phyloP scores from a whole-genome alignment of 164 flowering plant genomes.

The Umbilicus rupestris region DNA sequence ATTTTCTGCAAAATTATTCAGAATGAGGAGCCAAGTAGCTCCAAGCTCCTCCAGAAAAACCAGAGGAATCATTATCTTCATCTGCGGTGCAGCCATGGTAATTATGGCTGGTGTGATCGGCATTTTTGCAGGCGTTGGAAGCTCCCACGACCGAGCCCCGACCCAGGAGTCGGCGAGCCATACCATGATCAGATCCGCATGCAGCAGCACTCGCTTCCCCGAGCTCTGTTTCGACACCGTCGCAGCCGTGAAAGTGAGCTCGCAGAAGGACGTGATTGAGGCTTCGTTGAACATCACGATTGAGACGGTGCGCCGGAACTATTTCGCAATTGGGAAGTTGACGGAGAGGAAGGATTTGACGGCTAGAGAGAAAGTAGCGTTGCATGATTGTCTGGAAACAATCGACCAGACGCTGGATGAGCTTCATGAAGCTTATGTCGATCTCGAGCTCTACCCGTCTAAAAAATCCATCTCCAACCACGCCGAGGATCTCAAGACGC shows the following conservation, averaged over 20 bases:
- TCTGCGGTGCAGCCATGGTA: constrained; percentile 27
- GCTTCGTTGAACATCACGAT: constrained; percentile 43
- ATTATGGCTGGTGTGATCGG: constrained; percentile 25
- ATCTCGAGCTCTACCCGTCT: constrained; percentile 42
- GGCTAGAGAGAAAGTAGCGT: constrained; percentile 43
- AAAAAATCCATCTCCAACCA: constrained; percentile 32
- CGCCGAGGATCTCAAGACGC: constrained; percentile 60
- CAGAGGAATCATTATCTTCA: constrained; percentile 25
- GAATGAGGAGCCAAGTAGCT: too few relatives aligned
- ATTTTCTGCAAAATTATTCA: too few relatives aligned
- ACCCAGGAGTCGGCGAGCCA: background rate
- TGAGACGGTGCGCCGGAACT: constrained; percentile 35
- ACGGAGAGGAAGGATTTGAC: constrained; percentile 18
- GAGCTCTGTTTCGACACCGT: background rate
- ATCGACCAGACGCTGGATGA: constrained; percentile 66
- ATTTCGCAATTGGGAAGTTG: constrained; percentile 30
- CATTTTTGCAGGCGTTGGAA: constrained; percentile 1
- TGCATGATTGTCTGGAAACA: constrained; percentile 71
- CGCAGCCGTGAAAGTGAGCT: constrained; percentile 15
- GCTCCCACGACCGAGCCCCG: background rate
- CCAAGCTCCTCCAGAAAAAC: constrained; percentile 12
- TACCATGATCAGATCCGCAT: background rate
- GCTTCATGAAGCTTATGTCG: constrained; percentile 33
- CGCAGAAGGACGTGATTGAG: constrained; percentile 51
- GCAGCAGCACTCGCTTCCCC: background rate